Percentiles rank a stretch among this genome's conserved stretches.
These are phyloP conservation scores for Ilyonectria robusta DNA, from an alignment of 2,329 filamentous ascomycete genomes.

Conservation along the genomic window DNA sequence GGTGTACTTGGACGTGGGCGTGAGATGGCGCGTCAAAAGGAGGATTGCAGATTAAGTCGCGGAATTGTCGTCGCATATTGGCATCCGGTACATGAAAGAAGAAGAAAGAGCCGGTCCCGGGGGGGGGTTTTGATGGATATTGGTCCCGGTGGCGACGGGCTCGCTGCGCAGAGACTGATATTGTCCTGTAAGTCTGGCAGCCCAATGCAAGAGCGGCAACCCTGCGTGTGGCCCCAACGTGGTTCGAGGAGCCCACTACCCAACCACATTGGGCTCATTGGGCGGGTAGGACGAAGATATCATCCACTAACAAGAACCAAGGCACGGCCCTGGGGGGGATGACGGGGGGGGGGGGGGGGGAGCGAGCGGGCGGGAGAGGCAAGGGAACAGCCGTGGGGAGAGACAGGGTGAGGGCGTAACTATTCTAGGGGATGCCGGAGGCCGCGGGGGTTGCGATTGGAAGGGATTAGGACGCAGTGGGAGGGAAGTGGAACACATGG, in stretches of 20 bases:
- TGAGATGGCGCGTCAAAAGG: slow-evolving; percentile 31
- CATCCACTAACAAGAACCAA: slow-evolving; percentile 2
- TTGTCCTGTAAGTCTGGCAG: slow-evolving; percentile 36
- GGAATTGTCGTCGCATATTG: slow-evolving; percentile 23
- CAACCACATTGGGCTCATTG: slow-evolving; percentile 42
- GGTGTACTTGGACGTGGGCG: slow-evolving; percentile 22
- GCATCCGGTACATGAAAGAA: slow-evolving; percentile 22
- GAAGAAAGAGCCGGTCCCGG: not conserved
- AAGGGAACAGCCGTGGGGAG: slow-evolving; percentile 4
- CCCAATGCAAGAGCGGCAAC: slow-evolving; percentile 44
- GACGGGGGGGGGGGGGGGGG: slow-evolving; percentile 26
- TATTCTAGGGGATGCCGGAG: too few species aligned
- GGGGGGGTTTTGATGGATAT: slow-evolving; percentile 31
- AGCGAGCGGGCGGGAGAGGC: slow-evolving; percentile 4
- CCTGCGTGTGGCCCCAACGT: slow-evolving; percentile 38
- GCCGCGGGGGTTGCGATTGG: not conserved
- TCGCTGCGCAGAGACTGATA: slow-evolving; percentile 27
- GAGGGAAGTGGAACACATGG: not conserved
- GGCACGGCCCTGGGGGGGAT: slow-evolving; percentile 16
- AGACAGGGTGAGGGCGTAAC: not conserved
- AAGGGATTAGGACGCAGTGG: too few species aligned
- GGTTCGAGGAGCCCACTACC: slow-evolving; percentile 46
- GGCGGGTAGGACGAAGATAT: not conserved
- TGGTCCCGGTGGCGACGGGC: slow-evolving; percentile 24
- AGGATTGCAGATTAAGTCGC: slow-evolving; percentile 1